These are phyloP conservation scores for Sporothrix variecibatus DNA, from an alignment of 2,329 filamentous ascomycete genomes.

Conservation along the genomic window DNA sequence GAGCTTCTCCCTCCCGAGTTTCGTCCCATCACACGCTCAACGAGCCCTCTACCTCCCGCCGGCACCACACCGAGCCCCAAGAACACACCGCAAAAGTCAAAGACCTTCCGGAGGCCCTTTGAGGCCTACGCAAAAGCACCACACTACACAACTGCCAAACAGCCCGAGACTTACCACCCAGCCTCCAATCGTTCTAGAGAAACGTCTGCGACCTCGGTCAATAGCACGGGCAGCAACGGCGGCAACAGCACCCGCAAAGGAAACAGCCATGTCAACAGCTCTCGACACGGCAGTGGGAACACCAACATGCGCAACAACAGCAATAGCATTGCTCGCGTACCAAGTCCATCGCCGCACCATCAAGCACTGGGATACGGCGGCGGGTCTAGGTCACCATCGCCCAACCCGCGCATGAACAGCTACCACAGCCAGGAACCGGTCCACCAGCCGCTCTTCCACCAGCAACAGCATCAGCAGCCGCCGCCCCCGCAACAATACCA, in stretches of 20 bases:
- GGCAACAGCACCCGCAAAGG: slow-evolving; percentile 30
- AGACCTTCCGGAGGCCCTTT: slow-evolving; percentile 66
- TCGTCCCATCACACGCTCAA: slow-evolving; percentile 67
- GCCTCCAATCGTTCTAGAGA: slow-evolving; percentile 44
- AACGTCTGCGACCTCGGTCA: slow-evolving; percentile 45
- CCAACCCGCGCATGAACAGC: slow-evolving; percentile 27
- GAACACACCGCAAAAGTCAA: slow-evolving; percentile 60
- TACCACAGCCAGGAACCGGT: slow-evolving; percentile 3
- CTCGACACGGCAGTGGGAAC: slow-evolving; percentile 17
- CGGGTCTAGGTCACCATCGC: slow-evolving; percentile 37
- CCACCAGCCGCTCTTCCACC: slow-evolving; percentile 27
- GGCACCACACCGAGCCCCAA: slow-evolving; percentile 57
- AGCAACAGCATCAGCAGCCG: slow-evolving; percentile 19
- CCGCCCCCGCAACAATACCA: slow-evolving; percentile 25
- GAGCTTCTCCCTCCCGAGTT: slow-evolving; percentile 84
- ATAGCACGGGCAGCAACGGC: slow-evolving; percentile 32
- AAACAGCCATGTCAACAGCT: slow-evolving; percentile 26
- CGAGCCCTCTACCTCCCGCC: slow-evolving; percentile 58
- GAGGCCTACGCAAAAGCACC: slow-evolving; percentile 68
- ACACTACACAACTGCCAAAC: slow-evolving; percentile 64
- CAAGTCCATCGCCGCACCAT: slow-evolving; percentile 26
- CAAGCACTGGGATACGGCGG: slow-evolving; percentile 29
- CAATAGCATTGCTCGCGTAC: background rate
- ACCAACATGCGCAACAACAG: slow-evolving; percentile 9
- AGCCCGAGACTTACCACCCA: slow-evolving; percentile 58